A percentile compares a stretch with the other conserved stretches of the same genome.
Conservation (phyloP, 345 rosid genomes). For the Arabidopsis arenosa region DNA sequence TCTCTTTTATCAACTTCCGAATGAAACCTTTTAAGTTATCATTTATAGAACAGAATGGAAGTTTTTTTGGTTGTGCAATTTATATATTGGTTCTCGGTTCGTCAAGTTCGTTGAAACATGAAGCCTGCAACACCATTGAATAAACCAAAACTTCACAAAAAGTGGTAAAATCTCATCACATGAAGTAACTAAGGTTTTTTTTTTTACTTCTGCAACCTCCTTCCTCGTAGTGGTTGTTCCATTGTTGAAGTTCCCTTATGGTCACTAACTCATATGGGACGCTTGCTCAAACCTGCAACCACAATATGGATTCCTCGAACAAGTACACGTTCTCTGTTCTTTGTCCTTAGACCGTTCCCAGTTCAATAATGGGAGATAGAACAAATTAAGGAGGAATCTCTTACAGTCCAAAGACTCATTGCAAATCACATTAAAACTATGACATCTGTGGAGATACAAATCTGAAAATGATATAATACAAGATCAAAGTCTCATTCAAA, state of each 20-base stretch:
- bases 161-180: not conserved
- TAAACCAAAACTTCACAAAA: not conserved
- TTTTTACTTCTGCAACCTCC: not conserved
- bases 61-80: not conserved
- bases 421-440: not conserved
- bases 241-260: not conserved
- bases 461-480: not conserved
- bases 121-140: not conserved
- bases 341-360: not conserved
- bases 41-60: slow-evolving; percentile 6
- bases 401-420: not conserved
- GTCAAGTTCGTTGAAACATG: not conserved
- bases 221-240: not conserved
- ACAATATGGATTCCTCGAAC: not conserved
- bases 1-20: not conserved
- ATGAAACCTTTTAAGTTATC: slow-evolving; percentile 6
- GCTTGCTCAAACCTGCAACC: not conserved
- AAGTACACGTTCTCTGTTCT: not conserved
- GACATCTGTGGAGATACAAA: not conserved
- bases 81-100: not conserved
- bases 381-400: not conserved
- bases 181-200: not conserved
- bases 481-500: not conserved
- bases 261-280: not conserved
- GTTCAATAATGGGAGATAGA: not conserved